A percentile compares a stretch with the other conserved stretches of the same genome.
phyloP scores from a whole-genome alignment of 2,329 filamentous ascomycete genomes.

The Corynespora cassiicola region DNA sequence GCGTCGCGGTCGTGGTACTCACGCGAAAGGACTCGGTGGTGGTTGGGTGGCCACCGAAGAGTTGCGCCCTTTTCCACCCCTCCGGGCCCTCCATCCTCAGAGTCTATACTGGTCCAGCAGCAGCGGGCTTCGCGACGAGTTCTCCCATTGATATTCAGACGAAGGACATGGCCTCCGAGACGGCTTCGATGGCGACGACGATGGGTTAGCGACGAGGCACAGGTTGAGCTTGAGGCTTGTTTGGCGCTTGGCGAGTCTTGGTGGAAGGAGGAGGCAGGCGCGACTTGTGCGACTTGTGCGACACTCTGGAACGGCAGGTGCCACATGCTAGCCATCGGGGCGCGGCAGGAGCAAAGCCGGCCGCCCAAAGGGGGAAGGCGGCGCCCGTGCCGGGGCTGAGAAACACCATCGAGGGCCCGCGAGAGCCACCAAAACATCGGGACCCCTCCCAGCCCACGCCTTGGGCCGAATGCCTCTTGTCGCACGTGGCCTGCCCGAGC shows the following conservation, averaged over 20 bases:
- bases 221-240: slow-evolving; percentile 25
- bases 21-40: slow-evolving; percentile 36
- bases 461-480: no score
- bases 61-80: slow-evolving; percentile 28
- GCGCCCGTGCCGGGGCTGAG: no score
- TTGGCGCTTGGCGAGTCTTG: slow-evolving; percentile 21
- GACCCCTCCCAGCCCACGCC: no score
- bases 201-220: slow-evolving; percentile 28
- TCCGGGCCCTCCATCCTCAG: slow-evolving; percentile 38
- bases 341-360: no score
- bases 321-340: slow-evolving; percentile 14
- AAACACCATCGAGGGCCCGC: no score
- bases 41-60: slow-evolving; percentile 31
- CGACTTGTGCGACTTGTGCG: slow-evolving; percentile 8
- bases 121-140: slow-evolving; percentile 25
- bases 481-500: no score
- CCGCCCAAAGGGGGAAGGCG: no score
- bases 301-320: slow-evolving; percentile 17
- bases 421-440: no score
- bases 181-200: slow-evolving; percentile 11
- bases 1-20: slow-evolving; percentile 22
- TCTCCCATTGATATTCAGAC: slow-evolving; percentile 36
- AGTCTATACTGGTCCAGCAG: slow-evolving; percentile 43
- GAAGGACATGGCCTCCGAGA: slow-evolving; percentile 21
- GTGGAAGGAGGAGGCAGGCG: slow-evolving; percentile 17